phyloP scores from a whole-genome alignment of 306 rosid species.

The Mimosa bimucronata region DNA sequence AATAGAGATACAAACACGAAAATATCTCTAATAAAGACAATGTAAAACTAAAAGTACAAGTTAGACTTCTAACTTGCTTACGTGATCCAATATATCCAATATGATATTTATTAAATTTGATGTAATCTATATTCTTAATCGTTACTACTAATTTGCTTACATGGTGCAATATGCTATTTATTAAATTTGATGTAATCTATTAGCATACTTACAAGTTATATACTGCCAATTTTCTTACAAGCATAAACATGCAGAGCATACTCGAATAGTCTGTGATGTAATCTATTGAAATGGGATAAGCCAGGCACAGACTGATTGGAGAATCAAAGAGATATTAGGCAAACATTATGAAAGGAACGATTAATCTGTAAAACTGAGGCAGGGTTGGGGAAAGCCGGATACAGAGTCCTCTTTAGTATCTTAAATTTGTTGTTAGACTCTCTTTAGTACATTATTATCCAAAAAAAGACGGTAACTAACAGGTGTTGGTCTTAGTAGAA shows the following conservation, averaged over 20 bases:
- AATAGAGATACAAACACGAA: not conserved
- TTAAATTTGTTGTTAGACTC: not conserved
- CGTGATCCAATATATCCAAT: not conserved
- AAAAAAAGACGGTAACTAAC: no score
- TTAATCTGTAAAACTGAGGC: not conserved
- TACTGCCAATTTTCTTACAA: no score
- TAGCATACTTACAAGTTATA: not conserved
- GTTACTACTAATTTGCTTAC: not conserved
- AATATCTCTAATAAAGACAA: not conserved
- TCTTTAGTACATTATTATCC: no score
- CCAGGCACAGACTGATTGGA: not conserved
- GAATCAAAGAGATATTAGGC: not conserved
- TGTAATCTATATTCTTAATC: no score
- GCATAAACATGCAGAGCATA: no score
- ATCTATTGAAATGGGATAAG: not conserved
- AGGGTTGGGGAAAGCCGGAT: not conserved
- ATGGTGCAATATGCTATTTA: not conserved
- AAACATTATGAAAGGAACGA: not conserved
- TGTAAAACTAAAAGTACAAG: not conserved
- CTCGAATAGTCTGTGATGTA: not conserved
- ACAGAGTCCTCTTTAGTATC: not conserved
- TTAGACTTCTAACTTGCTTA: not conserved
- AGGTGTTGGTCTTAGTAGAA: no score
- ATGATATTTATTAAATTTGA: not conserved
- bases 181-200: not conserved